A percentile compares a stretch with the other conserved stretches of the same genome.
phyloP scores from a whole-genome alignment of 768 basidiomycete species.

The Krasilnikovozyma curviuscula region DNA sequence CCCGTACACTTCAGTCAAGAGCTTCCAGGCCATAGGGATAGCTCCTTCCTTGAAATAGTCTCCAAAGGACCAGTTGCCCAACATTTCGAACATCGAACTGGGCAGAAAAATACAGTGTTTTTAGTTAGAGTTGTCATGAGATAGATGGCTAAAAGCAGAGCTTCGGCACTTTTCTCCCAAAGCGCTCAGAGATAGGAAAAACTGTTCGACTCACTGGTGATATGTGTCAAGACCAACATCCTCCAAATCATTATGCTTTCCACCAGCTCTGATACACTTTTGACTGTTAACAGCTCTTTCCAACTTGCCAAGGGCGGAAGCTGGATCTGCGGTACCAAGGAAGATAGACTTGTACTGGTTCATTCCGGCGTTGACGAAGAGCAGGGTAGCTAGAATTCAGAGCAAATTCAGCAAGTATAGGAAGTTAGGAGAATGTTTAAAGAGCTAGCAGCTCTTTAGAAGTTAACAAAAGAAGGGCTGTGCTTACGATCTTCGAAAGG shows the following conservation, averaged over 20 bases:
- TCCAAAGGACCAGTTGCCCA: slow-evolving; percentile 99
- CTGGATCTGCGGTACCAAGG: slow-evolving; percentile 89
- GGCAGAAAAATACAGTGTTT: slow-evolving; percentile 42
- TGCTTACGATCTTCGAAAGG: slow-evolving; percentile 68
- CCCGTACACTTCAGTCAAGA: slow-evolving; percentile 67
- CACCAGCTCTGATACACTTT: slow-evolving; percentile 96
- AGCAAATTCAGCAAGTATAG: not conserved
- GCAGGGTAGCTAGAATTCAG: slow-evolving; percentile 41
- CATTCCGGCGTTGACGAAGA: slow-evolving; percentile 90
- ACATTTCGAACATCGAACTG: slow-evolving; percentile 65
- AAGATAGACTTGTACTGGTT: slow-evolving; percentile 88
- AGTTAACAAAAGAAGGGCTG: not conserved
- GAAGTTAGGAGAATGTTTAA: not conserved
- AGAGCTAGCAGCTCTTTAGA: not conserved
- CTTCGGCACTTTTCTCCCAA: no score
- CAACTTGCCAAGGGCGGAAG: slow-evolving; percentile 73
- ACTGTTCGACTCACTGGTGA: slow-evolving; percentile 7
- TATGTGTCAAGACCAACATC: slow-evolving; percentile 49
- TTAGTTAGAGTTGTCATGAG: no score
- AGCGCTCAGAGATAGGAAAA: slow-evolving; percentile 26
- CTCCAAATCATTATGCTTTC: slow-evolving; percentile 97
- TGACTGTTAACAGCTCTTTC: slow-evolving; percentile 90
- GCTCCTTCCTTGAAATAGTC: slow-evolving; percentile 99
- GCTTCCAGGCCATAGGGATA: slow-evolving; percentile 78
- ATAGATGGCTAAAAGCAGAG: no score